Evolutionary conservation across 2,329 filamentous ascomycete genomes (phyloP).

Genomic region (Colletotrichum sp.): DNA sequence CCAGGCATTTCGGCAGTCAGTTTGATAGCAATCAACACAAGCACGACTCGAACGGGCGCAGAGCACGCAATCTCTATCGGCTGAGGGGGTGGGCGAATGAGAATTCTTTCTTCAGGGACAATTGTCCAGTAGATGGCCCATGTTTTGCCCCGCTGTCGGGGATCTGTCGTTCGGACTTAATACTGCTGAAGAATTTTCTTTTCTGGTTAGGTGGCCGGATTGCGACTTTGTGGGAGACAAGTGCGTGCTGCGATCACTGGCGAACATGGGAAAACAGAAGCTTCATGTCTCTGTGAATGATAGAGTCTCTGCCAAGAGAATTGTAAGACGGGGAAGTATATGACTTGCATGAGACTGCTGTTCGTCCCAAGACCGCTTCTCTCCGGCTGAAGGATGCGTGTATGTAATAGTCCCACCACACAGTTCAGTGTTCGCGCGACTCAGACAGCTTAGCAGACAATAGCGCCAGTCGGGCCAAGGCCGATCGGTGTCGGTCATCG

Average conservation of each 20-base stretch:
- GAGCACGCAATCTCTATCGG: conserved; percentile 8
- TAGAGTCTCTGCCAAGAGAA: not conserved
- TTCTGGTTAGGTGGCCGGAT: not conserved
- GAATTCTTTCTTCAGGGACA: not conserved
- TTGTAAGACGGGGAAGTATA: not conserved
- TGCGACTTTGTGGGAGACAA: not conserved
- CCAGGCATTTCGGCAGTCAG: not conserved
- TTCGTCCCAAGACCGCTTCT: not conserved
- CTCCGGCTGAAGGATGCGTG: not conserved
- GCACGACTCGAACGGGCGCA: conserved; percentile 12
- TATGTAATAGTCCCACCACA: not conserved
- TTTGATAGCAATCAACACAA: not conserved
- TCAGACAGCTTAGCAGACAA: not conserved
- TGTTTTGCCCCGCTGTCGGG: conserved; percentile 6
- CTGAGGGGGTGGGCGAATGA: conserved; percentile 1
- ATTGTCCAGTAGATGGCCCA: not conserved
- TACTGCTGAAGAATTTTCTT: not conserved
- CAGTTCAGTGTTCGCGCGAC: not conserved
- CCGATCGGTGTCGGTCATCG: not conserved
- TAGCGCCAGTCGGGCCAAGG: conserved; percentile 11
- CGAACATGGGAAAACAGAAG: not conserved
- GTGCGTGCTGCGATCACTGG: not conserved
- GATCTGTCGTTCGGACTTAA: conserved; percentile 7
- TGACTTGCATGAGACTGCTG: conserved; percentile 2
- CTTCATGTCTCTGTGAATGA: not conserved